These are phyloP conservation scores for Asterochloris sp. DNA, from an alignment of 139 green algal genomes.

Conservation along the genomic window DNA sequence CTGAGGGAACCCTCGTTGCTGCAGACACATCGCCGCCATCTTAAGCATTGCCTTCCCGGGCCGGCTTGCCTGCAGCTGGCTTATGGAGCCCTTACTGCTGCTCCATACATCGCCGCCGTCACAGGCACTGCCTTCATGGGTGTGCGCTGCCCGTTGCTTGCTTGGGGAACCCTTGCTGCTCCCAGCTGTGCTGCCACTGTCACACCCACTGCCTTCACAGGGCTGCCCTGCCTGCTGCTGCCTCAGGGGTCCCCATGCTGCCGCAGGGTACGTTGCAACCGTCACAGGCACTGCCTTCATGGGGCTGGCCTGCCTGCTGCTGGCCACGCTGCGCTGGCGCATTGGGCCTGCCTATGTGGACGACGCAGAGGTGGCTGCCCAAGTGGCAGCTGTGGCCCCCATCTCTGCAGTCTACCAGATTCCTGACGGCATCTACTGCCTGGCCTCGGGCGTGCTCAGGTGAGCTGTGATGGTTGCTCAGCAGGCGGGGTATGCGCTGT, in stretches of 20 bases:
- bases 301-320: not conserved
- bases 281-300: not conserved
- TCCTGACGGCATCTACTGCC: constrained; percentile 15
- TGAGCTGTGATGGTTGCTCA: not conserved
- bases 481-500: not conserved
- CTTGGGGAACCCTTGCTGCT: too few species aligned
- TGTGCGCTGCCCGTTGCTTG: not conserved
- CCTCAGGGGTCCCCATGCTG: too few species aligned
- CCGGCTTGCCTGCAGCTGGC: too few species aligned
- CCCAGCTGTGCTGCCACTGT: not conserved
- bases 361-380: constrained; percentile 1
- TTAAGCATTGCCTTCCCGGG: not conserved
- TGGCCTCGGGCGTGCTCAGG: constrained; percentile 13
- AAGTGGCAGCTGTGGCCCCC: constrained; percentile 11
- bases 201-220: not conserved
- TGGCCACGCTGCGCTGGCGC: not conserved
- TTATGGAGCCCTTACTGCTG: too few species aligned
- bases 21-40: too few species aligned
- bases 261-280: not conserved
- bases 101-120: not conserved
- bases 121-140: not conserved
- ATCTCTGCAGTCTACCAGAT: constrained; percentile 25
- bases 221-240: not conserved
- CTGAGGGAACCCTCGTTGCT: too few species aligned
- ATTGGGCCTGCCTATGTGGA: constrained; percentile 15